Base-by-base conservation (phyloP, 129 eudicot species). In the Calendula officinalis region DNA sequence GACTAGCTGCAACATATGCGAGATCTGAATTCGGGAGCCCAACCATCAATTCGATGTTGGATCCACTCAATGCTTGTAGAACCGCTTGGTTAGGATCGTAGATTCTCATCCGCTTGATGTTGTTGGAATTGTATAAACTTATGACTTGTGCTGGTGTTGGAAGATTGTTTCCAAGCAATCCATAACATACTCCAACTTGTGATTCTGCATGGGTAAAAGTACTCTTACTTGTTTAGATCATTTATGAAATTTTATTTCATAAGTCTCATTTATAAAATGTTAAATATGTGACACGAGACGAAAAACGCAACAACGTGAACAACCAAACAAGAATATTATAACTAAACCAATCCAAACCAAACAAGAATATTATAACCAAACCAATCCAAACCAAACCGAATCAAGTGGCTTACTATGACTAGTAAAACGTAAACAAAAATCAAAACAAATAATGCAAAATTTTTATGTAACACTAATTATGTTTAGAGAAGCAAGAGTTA, bases 1-100 rank as follows among this genome's bases (percentile, higher is more conserved):
- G 81, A 47, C 81, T 76, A 2, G 76, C 73, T 6, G 81, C 76
- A 33, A 76, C 81, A 2, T 76, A 62, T 33, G 47, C 62, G 3
- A 76, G 76, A 14, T 76, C 81, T 5, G 72, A 55, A 48, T 76
- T 69, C 0, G 81, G 72, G 54, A 76, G 42, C 3, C 81, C 76
- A 15, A 76, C 22, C 47, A 64, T 69, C 37, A 76, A 60, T 27
- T 76, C 76, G 2, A 76, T 76, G 56, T 76, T n/a, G 62, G 84
- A 58, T 30, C 74, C 80, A 3, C 67, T 65, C 2, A 65, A 41
- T 5, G 77, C 80, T 70, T 75, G 74, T 49, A 79, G 66, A 37
- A 70, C 73, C 0, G 45, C 69, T 42, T 79, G 80, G 65, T 75
- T 70, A 40, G 80, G 84, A 60, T 80, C 84, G 7, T 80, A 80